phyloP scores from a whole-genome alignment of 2,329 filamentous ascomycete species.

The Leptodontidium sp. region DNA sequence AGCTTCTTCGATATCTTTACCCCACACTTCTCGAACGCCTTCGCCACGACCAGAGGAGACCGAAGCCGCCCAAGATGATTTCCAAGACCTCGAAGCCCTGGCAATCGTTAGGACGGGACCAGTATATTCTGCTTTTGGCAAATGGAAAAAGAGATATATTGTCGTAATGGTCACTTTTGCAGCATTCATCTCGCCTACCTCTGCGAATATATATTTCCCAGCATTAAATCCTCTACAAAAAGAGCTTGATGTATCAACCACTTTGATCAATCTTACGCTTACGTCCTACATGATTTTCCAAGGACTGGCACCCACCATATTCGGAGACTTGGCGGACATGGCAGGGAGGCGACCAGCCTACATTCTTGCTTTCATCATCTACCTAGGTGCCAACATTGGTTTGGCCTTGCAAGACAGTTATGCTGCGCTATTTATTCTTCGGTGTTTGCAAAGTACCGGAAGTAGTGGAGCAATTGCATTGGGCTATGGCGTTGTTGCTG shows the following conservation, averaged over 20 bases:
- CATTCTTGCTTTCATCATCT: slow-evolving; percentile 62
- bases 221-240: slow-evolving; percentile 46
- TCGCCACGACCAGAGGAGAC: slow-evolving; percentile 30
- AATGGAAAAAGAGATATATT: slow-evolving; percentile 58
- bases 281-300: slow-evolving; percentile 59
- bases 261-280: slow-evolving; percentile 45
- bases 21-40: slow-evolving; percentile 12
- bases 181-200: slow-evolving; percentile 47
- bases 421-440: slow-evolving; percentile 60
- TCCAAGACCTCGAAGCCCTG: slow-evolving; percentile 43
- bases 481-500: slow-evolving; percentile 74
- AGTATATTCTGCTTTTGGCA: slow-evolving; percentile 45
- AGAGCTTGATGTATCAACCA: slow-evolving; percentile 44
- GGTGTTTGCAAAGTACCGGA: slow-evolving; percentile 66
- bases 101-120: slow-evolving; percentile 41
- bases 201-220: slow-evolving; percentile 47
- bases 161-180: slow-evolving; percentile 56
- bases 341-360: slow-evolving; percentile 64
- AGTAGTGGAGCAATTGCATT: slow-evolving; percentile 70
- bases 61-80: slow-evolving; percentile 35
- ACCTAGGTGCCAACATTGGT: slow-evolving; percentile 63
- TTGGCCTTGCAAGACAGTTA: slow-evolving; percentile 61
- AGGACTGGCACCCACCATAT: slow-evolving; percentile 64
- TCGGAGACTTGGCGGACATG: slow-evolving; percentile 64
- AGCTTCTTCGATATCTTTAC: slow-evolving; percentile 14